Evolutionary conservation across 202 grass and related monocot genomes (phyloP), one percentile per base, ranked within the genome.

Genomic region (Setaria viridis): DNA sequence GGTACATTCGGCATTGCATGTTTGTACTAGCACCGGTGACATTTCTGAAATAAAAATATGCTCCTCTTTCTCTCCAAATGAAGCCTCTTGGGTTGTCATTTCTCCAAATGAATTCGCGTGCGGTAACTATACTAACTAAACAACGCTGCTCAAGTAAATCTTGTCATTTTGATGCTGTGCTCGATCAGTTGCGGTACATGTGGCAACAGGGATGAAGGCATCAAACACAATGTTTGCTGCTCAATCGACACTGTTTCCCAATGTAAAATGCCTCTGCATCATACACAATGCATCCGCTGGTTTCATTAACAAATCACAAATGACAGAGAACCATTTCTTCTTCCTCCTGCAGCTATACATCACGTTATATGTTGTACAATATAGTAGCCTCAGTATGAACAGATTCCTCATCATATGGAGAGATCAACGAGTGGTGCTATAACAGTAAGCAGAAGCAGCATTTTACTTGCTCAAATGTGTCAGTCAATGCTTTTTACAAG

Each of bases 401-500:
- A 70, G 3, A 46, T 46, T 11, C 13, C 11, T 49, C 30, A 51
- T 11, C 47, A 73, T 4, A 53, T 12, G 13, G 3, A 74, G 25
- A 72, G 11, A 13, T 46, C 21, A 0, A 12, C 0, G 20, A 62
- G 9, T 35, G 1, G 71, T 75, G 50, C 17, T 57, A 21, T 76
- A 77, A 29, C 39, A 43, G 35, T 70, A 70, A 70, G 33, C 47
- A 80, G 5, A 54, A 16, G 33, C 64, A 16, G 33, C 64, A 69
- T 53, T 46, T 82, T 75, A 87, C 70, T 74, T 76, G 59, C 83
- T 77, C 29, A 79, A 67, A 54, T 62, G 6, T 41, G 84, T 87
- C 67, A 83, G 59, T 87, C 67, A 16, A 62, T 47, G 41, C 13
- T 7, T 85, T 90, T 79, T 83, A 86, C 79, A 86, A 87, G 19